Percentiles rank a stretch among this genome's conserved stretches.
Evolutionary conservation across 1,284 basidiomycete species (phyloP).

Genomic region (Marasmius fiardii): DNA sequence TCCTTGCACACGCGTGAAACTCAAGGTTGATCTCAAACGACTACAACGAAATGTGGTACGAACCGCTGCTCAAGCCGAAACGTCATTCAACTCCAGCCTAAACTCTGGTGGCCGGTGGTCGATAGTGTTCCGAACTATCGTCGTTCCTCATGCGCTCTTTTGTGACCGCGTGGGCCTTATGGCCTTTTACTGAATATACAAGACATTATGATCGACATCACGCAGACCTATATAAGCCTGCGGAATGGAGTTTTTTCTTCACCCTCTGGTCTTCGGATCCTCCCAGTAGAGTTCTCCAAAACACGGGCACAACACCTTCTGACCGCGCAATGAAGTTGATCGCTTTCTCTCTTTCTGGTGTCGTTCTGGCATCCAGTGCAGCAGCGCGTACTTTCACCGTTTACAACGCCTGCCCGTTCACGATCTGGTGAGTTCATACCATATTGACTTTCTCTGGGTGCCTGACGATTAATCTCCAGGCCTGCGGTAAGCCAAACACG

Average conservation of each 20-base stretch:
- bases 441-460: neutral
- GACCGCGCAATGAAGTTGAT: conserved; percentile 25
- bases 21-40: too few species aligned
- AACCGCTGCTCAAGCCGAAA: too few species aligned
- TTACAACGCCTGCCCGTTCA: conserved; percentile 40
- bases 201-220: neutral
- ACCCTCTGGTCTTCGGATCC: neutral
- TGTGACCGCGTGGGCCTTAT: neutral
- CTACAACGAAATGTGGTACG: too few species aligned
- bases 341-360: conserved; percentile 16
- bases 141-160: neutral
- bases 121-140: conserved; percentile 2
- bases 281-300: too few species aligned
- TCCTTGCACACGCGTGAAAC: too few species aligned
- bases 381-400: conserved; percentile 36
- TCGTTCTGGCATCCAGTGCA: conserved; percentile 25
- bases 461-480: conserved; percentile 20
- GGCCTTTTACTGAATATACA: neutral
- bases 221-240: neutral
- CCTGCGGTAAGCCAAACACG: conserved; percentile 29
- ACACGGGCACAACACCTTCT: neutral
- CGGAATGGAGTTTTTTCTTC: neutral
- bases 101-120: too few species aligned
- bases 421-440: conserved; percentile 34
- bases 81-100: too few species aligned